phyloP scores from a whole-genome alignment of 495 filamentous ascomycete genomes.

The Pyrenopolyporus hunteri region DNA sequence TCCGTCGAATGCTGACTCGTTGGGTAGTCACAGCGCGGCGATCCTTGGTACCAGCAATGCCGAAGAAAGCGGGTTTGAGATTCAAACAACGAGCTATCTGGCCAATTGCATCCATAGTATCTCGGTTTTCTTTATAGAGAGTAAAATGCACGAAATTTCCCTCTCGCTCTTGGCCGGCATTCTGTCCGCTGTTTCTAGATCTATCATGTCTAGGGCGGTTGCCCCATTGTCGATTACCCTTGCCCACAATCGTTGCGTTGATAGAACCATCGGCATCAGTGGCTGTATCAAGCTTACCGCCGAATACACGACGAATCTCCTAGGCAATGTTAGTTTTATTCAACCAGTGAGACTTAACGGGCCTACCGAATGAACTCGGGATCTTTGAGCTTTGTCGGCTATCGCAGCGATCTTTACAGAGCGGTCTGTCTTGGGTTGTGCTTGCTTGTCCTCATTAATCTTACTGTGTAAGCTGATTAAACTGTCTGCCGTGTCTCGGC shows the following conservation, averaged over 20 bases:
- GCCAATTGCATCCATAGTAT: constrained; percentile 90
- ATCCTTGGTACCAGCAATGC: constrained; percentile 95
- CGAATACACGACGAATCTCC: constrained; percentile 56
- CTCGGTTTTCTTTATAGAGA: constrained; percentile 96
- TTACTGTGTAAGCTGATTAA: constrained; percentile 44
- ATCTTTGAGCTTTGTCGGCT: constrained; percentile 47
- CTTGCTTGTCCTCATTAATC: constrained; percentile 21
- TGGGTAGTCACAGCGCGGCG: constrained; percentile 87
- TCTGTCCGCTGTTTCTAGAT: constrained; percentile 36
- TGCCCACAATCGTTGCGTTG: constrained; percentile 43
- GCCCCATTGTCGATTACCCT: constrained; percentile 43
- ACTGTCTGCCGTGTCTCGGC: constrained; percentile 40
- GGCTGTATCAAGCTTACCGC: constrained; percentile 41
- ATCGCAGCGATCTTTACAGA: constrained; percentile 43
- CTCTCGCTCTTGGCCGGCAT: constrained; percentile 45
- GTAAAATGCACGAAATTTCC: constrained; percentile 90
- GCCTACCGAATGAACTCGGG: constrained; percentile 48
- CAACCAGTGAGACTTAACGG: not conserved
- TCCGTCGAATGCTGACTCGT: constrained; percentile 73
- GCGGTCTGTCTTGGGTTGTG: constrained; percentile 34
- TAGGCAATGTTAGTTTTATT: constrained; percentile 29
- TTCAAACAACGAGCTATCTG: constrained; percentile 72
- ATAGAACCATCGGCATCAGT: constrained; percentile 42
- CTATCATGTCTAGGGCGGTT: constrained; percentile 45
- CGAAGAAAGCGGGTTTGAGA: constrained; percentile 70